A percentile compares a stretch with the other conserved stretches of the same genome.
Evolutionary conservation across 257 asterid genomes (phyloP).

Genomic region (Parsonsia alboflavescens): DNA sequence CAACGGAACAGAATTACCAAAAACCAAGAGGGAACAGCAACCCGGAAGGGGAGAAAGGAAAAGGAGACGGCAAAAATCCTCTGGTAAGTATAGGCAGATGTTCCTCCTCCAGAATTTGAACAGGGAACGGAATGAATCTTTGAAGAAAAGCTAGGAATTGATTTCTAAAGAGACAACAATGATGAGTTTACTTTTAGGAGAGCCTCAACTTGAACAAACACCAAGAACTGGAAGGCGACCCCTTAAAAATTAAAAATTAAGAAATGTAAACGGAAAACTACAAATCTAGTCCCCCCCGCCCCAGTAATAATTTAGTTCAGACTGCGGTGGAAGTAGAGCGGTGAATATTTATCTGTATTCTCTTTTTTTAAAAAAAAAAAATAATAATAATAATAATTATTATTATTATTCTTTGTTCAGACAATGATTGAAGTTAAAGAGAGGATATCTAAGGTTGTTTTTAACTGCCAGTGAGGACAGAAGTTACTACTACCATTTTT

Average conservation of each 20-base stretch:
- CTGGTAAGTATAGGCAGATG: not conserved
- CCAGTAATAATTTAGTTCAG: not conserved
- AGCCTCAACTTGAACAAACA: slow-evolving; percentile 3
- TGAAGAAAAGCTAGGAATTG: slow-evolving; percentile 23
- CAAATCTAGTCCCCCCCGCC: too few species aligned
- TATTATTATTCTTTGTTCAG: not conserved
- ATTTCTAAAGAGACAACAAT: slow-evolving; percentile 26
- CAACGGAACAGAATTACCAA: slow-evolving; percentile 14
- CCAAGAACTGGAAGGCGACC: not conserved
- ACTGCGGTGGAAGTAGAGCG: not conserved
- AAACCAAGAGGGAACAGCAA: not conserved
- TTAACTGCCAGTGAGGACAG: not conserved
- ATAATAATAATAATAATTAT: too few species aligned
- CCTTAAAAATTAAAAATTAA: not conserved
- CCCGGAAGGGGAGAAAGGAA: not conserved
- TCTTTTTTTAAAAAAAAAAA: not conserved
- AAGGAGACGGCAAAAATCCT: not conserved
- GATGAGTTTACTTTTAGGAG: not conserved
- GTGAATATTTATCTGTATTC: not conserved
- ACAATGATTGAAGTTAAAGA: not conserved
- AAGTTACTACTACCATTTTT: not conserved
- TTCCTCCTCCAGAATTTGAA: slow-evolving; percentile 1
- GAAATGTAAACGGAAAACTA: too few species aligned
- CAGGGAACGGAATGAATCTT: not conserved
- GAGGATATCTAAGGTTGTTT: not conserved